A percentile compares a stretch with the other conserved stretches of the same genome.
phyloP scores from a whole-genome alignment of 2,329 filamentous ascomycete species.

The Sclerotiophoma versabilis region DNA sequence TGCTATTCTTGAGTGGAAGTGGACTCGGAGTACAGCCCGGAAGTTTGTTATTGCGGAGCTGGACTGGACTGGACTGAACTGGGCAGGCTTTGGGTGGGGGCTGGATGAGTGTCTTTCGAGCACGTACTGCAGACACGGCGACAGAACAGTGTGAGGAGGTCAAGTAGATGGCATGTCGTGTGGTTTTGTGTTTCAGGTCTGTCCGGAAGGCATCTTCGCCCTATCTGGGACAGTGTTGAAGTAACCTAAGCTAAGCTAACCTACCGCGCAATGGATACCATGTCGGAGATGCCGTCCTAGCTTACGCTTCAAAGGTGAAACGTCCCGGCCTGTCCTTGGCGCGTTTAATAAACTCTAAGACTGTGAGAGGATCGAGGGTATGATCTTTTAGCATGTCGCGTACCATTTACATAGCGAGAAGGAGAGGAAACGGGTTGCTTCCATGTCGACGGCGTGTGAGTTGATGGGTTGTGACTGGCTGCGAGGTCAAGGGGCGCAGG shows the following conservation, averaged over 20 bases:
- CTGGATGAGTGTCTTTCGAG: no score
- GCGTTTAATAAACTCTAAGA: slow-evolving; percentile 6
- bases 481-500: background rate
- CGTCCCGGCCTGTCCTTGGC: slow-evolving; percentile 2
- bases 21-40: slow-evolving; percentile 7
- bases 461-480: background rate
- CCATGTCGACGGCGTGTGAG: background rate
- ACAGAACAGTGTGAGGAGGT: background rate
- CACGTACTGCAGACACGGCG: no score
- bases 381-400: background rate
- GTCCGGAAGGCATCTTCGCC: slow-evolving; percentile 1
- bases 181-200: slow-evolving; percentile 2
- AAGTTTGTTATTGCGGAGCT: slow-evolving; percentile 4
- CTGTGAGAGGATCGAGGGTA: background rate
- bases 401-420: background rate
- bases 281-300: background rate
- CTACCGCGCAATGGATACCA: background rate
- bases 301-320: slow-evolving; percentile 1
- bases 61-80: background rate
- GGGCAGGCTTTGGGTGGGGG: background rate
- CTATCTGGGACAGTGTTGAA: background rate
- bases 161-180: background rate
- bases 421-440: background rate
- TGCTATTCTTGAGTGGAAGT: background rate
- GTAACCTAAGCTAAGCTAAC: background rate